Evolutionary conservation across 139 green algal genomes (phyloP), one percentile per base, ranked within the genome.

Genomic region (Volvox reticuliferus): DNA sequence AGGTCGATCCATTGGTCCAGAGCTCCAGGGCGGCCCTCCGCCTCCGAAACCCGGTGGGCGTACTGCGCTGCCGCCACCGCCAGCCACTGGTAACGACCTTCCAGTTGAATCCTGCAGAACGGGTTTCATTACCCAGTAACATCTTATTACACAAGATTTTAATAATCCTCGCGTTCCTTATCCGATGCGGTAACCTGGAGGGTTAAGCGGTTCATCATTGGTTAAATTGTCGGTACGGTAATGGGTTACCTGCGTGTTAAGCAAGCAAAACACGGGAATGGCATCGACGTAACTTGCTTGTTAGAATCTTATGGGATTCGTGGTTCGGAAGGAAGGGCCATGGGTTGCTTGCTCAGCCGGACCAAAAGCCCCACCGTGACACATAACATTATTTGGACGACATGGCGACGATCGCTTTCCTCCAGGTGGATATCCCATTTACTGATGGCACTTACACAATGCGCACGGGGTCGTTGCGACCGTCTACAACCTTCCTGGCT

Each of bases 1-100:
- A 89, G 85, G 85, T 89, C 85, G 69, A 89, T 73, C 85, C 85
- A 89, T 5, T 68, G 83, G 17, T 89, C 82, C 33, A 19, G 32
- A 50, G 12, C 68, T 13, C 22, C n/a, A 14, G 21, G 28, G 68
- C 26, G 68, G 24, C 14, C 30, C 67, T 67, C 32, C 3, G 37
- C 13, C 17, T n/a, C 69, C 1, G 30, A 44, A 19, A 82, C 69
- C 37, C 85, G 85, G 26, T 21, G 73, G 1, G 86, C 86, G 86
- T 90, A 90, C 32, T 77, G 55, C 68, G 21, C 12, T 0, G 86
- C 73, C 6, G 86, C 86, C 1, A 30, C 21, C 12, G 86, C 75
- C 86, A 90, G 73, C 86, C 86, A 90, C 9, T 21, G 55, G 73
- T 90, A 55, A 55, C 44, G 44, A 55, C 44, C 44, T 55, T 9